phyloP scores from a whole-genome alignment of 768 basidiomycete genomes.

The Xerocomus potaroensis region DNA sequence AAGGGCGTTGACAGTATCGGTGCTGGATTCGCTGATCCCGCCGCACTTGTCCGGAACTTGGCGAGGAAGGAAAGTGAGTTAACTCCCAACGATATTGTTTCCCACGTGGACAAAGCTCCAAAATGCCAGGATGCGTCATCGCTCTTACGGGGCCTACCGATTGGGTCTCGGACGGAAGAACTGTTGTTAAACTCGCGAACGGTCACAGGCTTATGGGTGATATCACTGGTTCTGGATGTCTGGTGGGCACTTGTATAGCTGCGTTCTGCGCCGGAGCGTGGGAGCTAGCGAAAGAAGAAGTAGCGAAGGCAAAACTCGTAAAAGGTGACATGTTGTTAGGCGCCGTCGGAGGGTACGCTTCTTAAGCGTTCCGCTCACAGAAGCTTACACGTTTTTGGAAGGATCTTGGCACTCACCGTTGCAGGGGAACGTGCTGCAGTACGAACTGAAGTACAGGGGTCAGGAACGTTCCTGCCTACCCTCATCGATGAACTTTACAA shows the following conservation, averaged over 20 bases:
- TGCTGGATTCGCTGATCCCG: constrained; percentile 71
- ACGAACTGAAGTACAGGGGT: constrained; percentile 51
- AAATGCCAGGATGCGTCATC: constrained; percentile 62
- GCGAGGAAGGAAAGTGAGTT: constrained; percentile 71
- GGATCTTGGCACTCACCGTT: constrained; percentile 53
- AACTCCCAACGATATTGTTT: not conserved
- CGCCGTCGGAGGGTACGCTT: constrained; percentile 68
- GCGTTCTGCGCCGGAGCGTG: constrained; percentile 73
- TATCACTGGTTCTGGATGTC: constrained; percentile 91
- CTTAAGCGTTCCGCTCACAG: not conserved
- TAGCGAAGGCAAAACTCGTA: constrained; percentile 45
- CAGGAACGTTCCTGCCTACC: constrained; percentile 61
- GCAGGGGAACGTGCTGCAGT: constrained; percentile 57
- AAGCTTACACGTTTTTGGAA: constrained; percentile 20
- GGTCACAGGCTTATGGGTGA: constrained; percentile 68
- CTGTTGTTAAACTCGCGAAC: constrained; percentile 66
- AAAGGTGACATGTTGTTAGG: constrained; percentile 74
- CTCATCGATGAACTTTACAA: constrained; percentile 59
- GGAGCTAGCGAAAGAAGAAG: constrained; percentile 29
- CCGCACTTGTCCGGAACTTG: constrained; percentile 59
- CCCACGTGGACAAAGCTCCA: not conserved
- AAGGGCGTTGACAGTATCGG: constrained; percentile 88
- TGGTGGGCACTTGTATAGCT: constrained; percentile 73
- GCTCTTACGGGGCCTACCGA: constrained; percentile 78
- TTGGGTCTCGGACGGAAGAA: constrained; percentile 78